Conservation (phyloP, 2,329 filamentous ascomycete genomes). For the Colletotrichum orbiculare region DNA sequence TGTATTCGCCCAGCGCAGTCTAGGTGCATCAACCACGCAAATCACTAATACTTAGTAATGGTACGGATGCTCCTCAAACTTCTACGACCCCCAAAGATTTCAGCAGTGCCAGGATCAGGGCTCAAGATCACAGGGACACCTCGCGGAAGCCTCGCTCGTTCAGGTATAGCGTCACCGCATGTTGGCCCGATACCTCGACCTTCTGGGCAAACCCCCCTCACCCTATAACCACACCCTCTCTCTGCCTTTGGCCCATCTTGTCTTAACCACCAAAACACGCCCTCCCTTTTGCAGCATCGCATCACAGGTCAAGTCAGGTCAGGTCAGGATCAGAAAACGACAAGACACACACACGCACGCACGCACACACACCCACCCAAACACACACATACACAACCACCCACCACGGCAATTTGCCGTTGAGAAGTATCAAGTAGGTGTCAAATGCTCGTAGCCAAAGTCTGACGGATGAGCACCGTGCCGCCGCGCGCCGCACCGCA, state of each 20-base stretch:
- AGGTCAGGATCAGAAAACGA: too few relatives aligned
- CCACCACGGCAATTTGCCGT: constrained; percentile 25
- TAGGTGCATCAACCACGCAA: too few relatives aligned
- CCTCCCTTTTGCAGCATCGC: neutral
- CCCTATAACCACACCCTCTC: constrained; percentile 3
- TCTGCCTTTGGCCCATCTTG: constrained; percentile 6
- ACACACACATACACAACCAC: constrained; percentile 1
- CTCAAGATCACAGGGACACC: constrained; percentile 2
- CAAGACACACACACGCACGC: too few relatives aligned
- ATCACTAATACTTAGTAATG: too few relatives aligned
- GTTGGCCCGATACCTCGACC: constrained; percentile 18
- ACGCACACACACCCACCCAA: neutral
- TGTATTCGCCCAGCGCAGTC: too few relatives aligned
- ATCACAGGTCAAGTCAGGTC: neutral
- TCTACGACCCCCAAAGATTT: constrained; percentile 6
- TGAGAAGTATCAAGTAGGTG: constrained; percentile 28
- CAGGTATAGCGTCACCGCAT: constrained; percentile 17
- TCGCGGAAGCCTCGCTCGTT: constrained; percentile 19
- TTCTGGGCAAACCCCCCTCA: constrained; percentile 5
- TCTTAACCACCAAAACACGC: constrained; percentile 16
- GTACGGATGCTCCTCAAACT: neutral
- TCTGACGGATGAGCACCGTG: constrained; percentile 14
- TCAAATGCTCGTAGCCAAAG: constrained; percentile 7
- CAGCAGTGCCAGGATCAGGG: too few relatives aligned
- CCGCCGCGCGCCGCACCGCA: constrained; percentile 8